These are phyloP conservation scores for Hypericum perforatum DNA, from an alignment of 345 rosid species.

Conservation along the genomic window DNA sequence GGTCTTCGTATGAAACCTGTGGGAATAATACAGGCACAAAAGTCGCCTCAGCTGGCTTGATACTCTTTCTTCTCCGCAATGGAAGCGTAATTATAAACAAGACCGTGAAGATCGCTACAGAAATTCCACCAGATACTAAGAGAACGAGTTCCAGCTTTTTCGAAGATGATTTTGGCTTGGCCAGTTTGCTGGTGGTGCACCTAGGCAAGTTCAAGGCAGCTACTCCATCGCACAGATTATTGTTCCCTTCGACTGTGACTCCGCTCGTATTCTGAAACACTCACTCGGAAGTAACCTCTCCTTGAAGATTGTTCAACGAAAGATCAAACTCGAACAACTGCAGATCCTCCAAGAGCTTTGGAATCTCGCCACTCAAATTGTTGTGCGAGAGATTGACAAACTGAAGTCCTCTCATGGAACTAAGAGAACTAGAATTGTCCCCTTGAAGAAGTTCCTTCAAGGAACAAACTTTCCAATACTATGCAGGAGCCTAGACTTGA, in stretches of 20 bases:
- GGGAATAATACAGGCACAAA: neutral
- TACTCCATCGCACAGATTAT: conserved; percentile 11
- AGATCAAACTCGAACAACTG: conserved; percentile 4
- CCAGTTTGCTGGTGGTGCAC: neutral
- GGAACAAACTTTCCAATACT: conserved; percentile 1
- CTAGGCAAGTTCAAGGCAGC: neutral
- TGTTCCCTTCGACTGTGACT: neutral
- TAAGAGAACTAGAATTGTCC: conserved; percentile 6
- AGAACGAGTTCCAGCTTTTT: neutral
- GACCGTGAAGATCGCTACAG: neutral
- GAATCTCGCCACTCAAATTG: conserved; percentile 10
- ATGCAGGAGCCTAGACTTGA: conserved; percentile 4
- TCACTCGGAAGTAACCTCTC: conserved; percentile 5
- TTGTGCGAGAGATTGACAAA: conserved; percentile 8
- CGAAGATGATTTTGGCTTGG: neutral
- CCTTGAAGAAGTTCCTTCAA: conserved; percentile 5
- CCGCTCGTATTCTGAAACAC: conserved; percentile 6
- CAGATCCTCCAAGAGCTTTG: conserved; percentile 1
- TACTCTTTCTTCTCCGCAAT: no score
- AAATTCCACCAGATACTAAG: neutral
- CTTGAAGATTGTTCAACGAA: conserved; percentile 11
- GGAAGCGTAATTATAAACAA: neutral
- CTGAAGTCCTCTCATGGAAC: conserved; percentile 2
- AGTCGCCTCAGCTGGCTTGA: neutral
- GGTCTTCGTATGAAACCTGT: neutral